Evolutionary conservation across 179 eudicot genomes (phyloP).

Genomic region (Silene vulgaris): DNA sequence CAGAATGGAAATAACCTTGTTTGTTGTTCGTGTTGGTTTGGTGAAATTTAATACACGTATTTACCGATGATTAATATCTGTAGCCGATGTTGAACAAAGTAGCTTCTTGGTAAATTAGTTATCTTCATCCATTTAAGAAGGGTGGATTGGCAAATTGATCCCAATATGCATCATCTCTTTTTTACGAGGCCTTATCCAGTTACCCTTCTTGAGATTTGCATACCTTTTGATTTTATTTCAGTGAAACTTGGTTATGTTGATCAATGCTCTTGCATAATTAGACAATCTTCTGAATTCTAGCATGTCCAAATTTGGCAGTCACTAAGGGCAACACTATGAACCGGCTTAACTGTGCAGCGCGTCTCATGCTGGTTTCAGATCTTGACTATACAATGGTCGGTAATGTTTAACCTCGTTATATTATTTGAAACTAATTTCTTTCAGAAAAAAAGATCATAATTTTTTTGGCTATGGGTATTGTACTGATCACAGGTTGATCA

Average conservation of each 20-base stretch:
- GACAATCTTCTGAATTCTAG: not conserved
- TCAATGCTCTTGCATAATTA: not conserved
- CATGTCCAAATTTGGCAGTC: not conserved
- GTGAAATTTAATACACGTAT: not conserved
- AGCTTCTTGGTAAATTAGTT: not conserved
- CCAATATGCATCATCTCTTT: not conserved
- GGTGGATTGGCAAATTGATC: not conserved
- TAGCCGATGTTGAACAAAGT: not conserved
- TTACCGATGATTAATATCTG: not conserved
- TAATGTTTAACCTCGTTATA: slow-evolving; percentile 35
- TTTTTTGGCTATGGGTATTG: slow-evolving; percentile 2
- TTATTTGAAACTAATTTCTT: not conserved
- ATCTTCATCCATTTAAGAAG: not conserved
- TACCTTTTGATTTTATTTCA: not conserved
- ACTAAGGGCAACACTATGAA: slow-evolving; percentile 42
- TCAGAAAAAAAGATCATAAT: not conserved
- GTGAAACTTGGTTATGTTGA: not conserved
- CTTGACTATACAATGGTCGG: slow-evolving; percentile 94
- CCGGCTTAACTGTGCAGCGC: slow-evolving; percentile 53
- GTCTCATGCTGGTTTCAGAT: slow-evolving; percentile 93
- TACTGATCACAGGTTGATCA: slow-evolving; percentile 67
- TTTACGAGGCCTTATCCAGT: not conserved
- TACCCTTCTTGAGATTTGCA: not conserved
- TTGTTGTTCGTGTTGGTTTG: not conserved
- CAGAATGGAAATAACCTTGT: not conserved